These are phyloP conservation scores for Chlamydomonas incerta DNA, from an alignment of 139 green algal species.

Conservation along the genomic window DNA sequence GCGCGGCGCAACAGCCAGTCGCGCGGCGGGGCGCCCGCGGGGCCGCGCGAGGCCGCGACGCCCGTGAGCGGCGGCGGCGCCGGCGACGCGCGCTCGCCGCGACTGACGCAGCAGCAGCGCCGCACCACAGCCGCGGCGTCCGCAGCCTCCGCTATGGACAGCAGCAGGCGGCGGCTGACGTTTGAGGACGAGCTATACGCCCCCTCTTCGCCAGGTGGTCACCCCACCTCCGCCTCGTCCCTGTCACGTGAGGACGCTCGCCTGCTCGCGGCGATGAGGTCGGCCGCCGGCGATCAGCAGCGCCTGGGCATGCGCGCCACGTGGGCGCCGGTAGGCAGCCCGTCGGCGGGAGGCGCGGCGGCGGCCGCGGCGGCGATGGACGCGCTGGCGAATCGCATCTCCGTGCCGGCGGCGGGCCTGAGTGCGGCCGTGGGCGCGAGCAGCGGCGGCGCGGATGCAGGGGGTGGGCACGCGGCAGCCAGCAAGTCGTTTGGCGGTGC, in stretches of 20 bases:
- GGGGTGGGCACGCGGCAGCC: neutral
- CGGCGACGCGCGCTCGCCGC: neutral
- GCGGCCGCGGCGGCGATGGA: neutral
- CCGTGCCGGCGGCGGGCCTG: neutral
- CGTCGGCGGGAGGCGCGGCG: neutral
- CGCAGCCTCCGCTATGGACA: neutral
- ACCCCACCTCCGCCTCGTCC: neutral
- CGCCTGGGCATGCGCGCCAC: neutral
- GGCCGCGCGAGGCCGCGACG: neutral
- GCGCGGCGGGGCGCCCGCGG: neutral
- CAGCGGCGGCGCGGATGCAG: neutral
- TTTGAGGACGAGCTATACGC: neutral
- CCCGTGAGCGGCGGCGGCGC: neutral
- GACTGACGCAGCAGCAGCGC: neutral
- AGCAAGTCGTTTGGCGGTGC: neutral
- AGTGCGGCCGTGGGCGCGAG: neutral
- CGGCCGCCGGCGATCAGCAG: neutral
- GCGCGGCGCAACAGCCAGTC: neutral
- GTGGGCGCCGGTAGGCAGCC: neutral
- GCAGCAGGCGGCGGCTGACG: neutral
- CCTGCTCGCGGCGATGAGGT: neutral
- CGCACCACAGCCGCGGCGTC: neutral
- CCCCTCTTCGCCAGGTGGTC: neutral
- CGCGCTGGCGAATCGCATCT: neutral
- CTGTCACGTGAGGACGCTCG: neutral